Evolutionary conservation across 2,329 filamentous ascomycete species (phyloP).

Genomic region (Phoma sp.): DNA sequence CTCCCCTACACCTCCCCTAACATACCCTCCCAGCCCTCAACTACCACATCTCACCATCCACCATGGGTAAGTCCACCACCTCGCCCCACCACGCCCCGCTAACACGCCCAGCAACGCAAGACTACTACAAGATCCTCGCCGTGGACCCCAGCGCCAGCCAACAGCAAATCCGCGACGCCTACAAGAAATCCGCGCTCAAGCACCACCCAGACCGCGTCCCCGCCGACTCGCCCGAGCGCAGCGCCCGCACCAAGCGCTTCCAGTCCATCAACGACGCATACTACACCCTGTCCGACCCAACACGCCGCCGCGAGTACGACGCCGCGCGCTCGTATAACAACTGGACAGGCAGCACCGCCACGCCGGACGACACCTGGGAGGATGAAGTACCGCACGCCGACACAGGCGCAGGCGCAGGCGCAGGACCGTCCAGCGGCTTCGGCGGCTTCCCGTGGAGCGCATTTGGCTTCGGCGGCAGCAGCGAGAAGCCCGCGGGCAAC

Average conservation of each 20-base stretch:
- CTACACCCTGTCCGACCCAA: constrained; percentile 83
- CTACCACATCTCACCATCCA: neutral
- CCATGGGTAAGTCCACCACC: constrained; percentile 1
- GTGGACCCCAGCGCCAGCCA: constrained; percentile 75
- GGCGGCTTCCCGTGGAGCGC: constrained; percentile 78
- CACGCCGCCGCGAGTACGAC: constrained; percentile 84
- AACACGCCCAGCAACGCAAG: constrained; percentile 5
- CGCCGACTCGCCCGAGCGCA: constrained; percentile 80
- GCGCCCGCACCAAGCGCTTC: constrained; percentile 82
- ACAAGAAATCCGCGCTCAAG: constrained; percentile 91
- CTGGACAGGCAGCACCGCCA: constrained; percentile 52
- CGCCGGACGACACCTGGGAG: constrained; percentile 54
- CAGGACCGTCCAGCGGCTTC: constrained; percentile 14
- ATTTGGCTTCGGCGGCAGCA: constrained; percentile 64
- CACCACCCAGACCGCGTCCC: constrained; percentile 93
- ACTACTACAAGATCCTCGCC: constrained; percentile 60
- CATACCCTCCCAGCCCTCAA: neutral
- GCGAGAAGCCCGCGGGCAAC: constrained; percentile 51
- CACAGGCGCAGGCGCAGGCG: constrained; percentile 29
- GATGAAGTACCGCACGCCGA: constrained; percentile 54
- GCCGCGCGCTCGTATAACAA: constrained; percentile 66
- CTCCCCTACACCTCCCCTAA: neutral
- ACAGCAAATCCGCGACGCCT: constrained; percentile 89
- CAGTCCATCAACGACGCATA: constrained; percentile 93
- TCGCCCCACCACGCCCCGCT: neutral